Percentiles rank a stretch among this genome's conserved stretches.
phyloP scores from a whole-genome alignment of 2,329 filamentous ascomycete genomes.

The Tolypocladium pustulatum region DNA sequence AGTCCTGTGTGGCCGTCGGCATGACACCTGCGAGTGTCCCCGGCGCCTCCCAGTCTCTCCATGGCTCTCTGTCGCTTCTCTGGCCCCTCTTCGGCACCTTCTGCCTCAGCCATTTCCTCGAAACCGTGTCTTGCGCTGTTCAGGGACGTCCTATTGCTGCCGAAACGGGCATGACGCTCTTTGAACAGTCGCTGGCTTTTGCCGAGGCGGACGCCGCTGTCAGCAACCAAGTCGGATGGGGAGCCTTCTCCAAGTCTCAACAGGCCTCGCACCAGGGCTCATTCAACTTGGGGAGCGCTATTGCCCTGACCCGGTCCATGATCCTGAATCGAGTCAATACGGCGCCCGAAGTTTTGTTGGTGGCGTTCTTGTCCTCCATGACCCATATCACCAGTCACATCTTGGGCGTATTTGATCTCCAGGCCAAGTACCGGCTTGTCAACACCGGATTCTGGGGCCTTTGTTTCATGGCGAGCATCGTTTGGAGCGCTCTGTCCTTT shows the following conservation, averaged over 20 bases:
- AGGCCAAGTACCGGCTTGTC: constrained; percentile 68
- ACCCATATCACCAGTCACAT: constrained; percentile 80
- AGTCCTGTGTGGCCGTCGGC: constrained; percentile 62
- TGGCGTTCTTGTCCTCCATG: constrained; percentile 79
- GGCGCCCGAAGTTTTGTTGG: constrained; percentile 75
- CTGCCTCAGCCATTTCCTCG: constrained; percentile 73
- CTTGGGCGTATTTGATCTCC: constrained; percentile 69
- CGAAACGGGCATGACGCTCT: constrained; percentile 92
- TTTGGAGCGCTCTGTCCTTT: constrained; percentile 60
- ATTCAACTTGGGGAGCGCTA: constrained; percentile 16
- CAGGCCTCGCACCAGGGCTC: constrained; percentile 20
- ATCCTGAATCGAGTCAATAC: constrained; percentile 77
- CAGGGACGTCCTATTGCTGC: constrained; percentile 71
- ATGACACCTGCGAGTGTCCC: constrained; percentile 53
- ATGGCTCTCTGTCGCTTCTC: constrained; percentile 65
- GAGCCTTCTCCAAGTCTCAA: constrained; percentile 43
- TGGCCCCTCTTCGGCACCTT: constrained; percentile 67
- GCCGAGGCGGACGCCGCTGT: constrained; percentile 89
- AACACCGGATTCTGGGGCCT: constrained; percentile 86
- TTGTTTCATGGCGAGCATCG: constrained; percentile 78
- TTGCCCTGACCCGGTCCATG: constrained; percentile 50
- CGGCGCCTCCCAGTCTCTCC: constrained; percentile 42
- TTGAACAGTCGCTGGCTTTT: constrained; percentile 92
- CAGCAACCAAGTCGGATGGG: constrained; percentile 66
- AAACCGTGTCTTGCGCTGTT: constrained; percentile 78